Base-by-base conservation (phyloP, 2,329 filamentous ascomycete species). In the Paecilomyces dactylethromorphus region DNA sequence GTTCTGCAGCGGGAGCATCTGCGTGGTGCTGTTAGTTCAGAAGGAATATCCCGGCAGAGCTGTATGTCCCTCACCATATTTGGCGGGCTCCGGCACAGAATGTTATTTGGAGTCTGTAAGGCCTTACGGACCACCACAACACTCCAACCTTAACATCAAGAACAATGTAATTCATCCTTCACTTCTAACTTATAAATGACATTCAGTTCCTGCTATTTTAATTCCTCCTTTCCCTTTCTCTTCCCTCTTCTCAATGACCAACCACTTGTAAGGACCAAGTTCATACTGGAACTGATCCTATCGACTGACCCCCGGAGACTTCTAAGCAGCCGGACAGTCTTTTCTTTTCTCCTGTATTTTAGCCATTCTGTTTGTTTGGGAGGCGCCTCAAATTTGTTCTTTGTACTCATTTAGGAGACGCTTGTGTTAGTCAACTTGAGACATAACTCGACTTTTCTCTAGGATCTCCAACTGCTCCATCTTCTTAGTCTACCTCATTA, bases 41-140 rank as follows among this genome's bases (percentile, higher is more conserved):
- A 29, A 22, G 29, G 53, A 55, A 22, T 54, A 29, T 33, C 18
- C 26, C 50, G 33, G 50, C 21, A 31, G 49, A 22, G 39, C 53
- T 58, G 53, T 58, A 56, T 58, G 50, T 56, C 33, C 45, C 53
- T 55, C 57, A 58, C 53, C 35, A 31, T 12, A 51, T 55, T 49
- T 55, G 33, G 21, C 26, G 54, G 52, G 12, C 13, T 29, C 31
- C 35, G 13, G 35, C 50, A 58, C 57, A 26, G 29, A 21, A 21
- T 15, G 35, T 52, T 53, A 45, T 53, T 8, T 39, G 13, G 3
- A 52, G 22, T 26, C 26, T 11, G 50, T 29, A 52, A 52, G 13
- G 50, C 21, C 24, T 24, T 26, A 24, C 39, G 6, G 39, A 45
- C 15, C 13, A 45, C n/a, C 4, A 45, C 39, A 45, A 45, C n/a